Evolutionary conservation across 139 green algal genomes (phyloP).

Genomic region (Volvox reticuliferus): DNA sequence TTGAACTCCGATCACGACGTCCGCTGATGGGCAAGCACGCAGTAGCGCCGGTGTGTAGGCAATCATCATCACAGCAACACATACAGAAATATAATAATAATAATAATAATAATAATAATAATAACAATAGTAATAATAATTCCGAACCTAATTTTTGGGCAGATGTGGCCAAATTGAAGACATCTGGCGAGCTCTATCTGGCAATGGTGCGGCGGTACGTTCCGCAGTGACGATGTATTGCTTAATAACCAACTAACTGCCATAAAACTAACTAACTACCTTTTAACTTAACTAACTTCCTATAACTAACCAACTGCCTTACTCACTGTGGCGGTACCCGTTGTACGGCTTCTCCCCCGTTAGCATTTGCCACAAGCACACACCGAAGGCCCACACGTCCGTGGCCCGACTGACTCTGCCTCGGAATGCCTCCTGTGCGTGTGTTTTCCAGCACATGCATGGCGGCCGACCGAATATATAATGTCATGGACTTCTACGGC

Average conservation of each 20-base stretch:
- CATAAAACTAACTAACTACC: background rate
- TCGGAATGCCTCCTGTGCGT: background rate
- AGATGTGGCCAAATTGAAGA: background rate
- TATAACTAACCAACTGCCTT: background rate
- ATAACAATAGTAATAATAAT: background rate
- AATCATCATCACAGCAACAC: too few species aligned
- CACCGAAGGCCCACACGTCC: slow-evolving; percentile 22
- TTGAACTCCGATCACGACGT: background rate
- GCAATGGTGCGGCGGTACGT: background rate
- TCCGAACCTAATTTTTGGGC: too few species aligned
- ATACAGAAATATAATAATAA: background rate
- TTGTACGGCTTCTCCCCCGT: background rate
- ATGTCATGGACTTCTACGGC: too few species aligned
- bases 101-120: background rate
- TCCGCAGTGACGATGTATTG: background rate
- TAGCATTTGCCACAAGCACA: slow-evolving; percentile 4
- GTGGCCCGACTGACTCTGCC: slow-evolving; percentile 16
- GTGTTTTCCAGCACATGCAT: background rate
- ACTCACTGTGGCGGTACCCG: background rate
- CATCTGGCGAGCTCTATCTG: too few species aligned
- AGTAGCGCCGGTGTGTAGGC: too few species aligned
- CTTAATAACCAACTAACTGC: background rate
- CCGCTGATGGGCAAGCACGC: background rate
- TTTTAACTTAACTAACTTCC: background rate
- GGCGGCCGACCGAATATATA: background rate